Evolutionary conservation across 768 basidiomycete species (phyloP), one percentile per base, ranked within the genome.

Genomic region (Crucibulum laeve): DNA sequence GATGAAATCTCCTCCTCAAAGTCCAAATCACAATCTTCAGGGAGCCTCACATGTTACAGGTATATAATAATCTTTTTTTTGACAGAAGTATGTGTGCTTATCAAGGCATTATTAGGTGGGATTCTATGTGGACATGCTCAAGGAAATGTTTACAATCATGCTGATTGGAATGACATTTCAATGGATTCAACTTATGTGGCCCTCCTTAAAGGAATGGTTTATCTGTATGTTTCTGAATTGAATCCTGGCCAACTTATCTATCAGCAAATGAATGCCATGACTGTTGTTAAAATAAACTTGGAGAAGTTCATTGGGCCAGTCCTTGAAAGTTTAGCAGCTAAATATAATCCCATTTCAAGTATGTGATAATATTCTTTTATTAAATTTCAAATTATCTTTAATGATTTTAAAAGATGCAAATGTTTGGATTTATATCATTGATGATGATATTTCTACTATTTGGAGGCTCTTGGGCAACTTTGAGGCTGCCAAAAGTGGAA

Each of bases 81-180:
- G 28, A 10, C 10, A 30, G 8, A 10, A 35, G 32, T 30, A 10
- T 30, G 28, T 10, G n/a, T 30, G 8, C n/a, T 30, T 30, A 30
- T 30, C 28, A 30, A 30, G n/a, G 28, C 28, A 10, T n/a, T 30
- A 30, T n/a, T n/a, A n/a, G 51, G 51, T 38, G 51, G 51, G 4
- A 35, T 46, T 44, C 35, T 40, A 28, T 34, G 43, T 39, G 52
- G 50, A 5, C 25, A 34, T 10, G 50, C 52, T 23, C 24, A 40
- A 13, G 52, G 52, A n/a, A 53, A 53, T 53, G 35, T 37, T 36
- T 46, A 32, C 14, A 53, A 53, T 25, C 45, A 45, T 43, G 52
- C 43, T 39, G 52, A 53, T 45, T 24, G n/a, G n/a, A n/a, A 30
- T 30, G n/a, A 30, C 8, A 8, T 30, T 10, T 10, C 28, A 10